A percentile compares a stretch with the other conserved stretches of the same genome.
Conservation (phyloP, 106 monocot genomes). For the Posidonia australis region DNA sequence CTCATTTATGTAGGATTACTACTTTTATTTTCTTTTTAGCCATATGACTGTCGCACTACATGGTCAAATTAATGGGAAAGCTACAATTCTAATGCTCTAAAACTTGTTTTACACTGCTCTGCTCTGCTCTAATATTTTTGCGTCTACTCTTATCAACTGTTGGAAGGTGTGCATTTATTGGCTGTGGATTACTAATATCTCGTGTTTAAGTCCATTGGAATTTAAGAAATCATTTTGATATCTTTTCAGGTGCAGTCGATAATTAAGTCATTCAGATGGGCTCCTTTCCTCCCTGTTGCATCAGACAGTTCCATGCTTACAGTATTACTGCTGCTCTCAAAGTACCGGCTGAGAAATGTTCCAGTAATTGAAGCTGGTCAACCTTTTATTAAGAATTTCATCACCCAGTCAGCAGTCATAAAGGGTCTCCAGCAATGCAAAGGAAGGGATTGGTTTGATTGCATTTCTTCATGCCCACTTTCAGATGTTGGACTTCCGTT, state of each 20-base stretch:
- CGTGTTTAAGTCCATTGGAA: neutral
- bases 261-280: slow-evolving; percentile 52
- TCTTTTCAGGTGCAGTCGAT: slow-evolving; percentile 55
- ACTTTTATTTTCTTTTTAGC: no score
- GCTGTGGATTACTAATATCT: neutral
- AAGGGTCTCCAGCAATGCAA: slow-evolving; percentile 66
- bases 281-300: slow-evolving; percentile 78
- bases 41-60: no score
- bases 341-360: slow-evolving; percentile 85
- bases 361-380: slow-evolving; percentile 63
- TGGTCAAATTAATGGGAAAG: no score
- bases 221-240: neutral
- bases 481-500: slow-evolving; percentile 91
- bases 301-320: slow-evolving; percentile 78
- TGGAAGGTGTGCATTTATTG: no score
- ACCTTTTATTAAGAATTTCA: slow-evolving; percentile 65
- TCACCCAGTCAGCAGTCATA: slow-evolving; percentile 84
- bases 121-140: no score
- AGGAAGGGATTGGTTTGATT: slow-evolving; percentile 92
- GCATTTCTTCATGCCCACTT: slow-evolving; percentile 52
- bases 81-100: no score
- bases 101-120: no score
- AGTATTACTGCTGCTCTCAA: slow-evolving; percentile 81
- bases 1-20: no score
- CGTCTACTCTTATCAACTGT: no score